Evolutionary conservation across 306 rosid genomes (phyloP).

Genomic region (Chamaecrista fasciculata): DNA sequence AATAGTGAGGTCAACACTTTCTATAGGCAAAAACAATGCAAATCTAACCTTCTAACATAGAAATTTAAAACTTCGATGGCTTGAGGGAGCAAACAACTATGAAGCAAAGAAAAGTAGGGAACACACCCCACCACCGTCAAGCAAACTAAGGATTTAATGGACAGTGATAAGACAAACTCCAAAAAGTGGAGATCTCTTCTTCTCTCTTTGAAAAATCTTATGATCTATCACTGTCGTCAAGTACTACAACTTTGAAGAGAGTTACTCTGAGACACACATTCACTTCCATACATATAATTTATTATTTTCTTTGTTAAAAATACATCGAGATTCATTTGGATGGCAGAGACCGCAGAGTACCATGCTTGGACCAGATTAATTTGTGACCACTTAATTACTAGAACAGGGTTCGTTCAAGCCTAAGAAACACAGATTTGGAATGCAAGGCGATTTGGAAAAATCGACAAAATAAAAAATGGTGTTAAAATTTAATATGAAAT

Average conservation of each 20-base stretch:
- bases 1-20: not conserved
- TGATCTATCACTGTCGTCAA: not conserved
- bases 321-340: not conserved
- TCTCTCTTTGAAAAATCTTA: not conserved
- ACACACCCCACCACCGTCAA: not conserved
- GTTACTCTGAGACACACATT: not conserved
- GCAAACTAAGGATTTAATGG: not conserved
- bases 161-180: not conserved
- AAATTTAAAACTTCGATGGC: not conserved
- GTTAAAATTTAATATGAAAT: too few species aligned
- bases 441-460: too few species aligned
- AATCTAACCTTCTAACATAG: not conserved
- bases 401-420: not conserved
- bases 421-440: not conserved
- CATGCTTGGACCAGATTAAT: slow-evolving; percentile 1
- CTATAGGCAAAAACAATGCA: not conserved
- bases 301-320: slow-evolving; percentile 5
- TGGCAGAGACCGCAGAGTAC: not conserved
- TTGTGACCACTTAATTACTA: slow-evolving; percentile 3
- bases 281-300: not conserved
- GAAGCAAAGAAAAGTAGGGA: not conserved
- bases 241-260: not conserved
- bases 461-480: too few species aligned
- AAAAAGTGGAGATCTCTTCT: not conserved
- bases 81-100: not conserved